These are phyloP conservation scores for Podila epicladia DNA, from an alignment of 192 early-diverging fungal species.

Conservation along the genomic window DNA sequence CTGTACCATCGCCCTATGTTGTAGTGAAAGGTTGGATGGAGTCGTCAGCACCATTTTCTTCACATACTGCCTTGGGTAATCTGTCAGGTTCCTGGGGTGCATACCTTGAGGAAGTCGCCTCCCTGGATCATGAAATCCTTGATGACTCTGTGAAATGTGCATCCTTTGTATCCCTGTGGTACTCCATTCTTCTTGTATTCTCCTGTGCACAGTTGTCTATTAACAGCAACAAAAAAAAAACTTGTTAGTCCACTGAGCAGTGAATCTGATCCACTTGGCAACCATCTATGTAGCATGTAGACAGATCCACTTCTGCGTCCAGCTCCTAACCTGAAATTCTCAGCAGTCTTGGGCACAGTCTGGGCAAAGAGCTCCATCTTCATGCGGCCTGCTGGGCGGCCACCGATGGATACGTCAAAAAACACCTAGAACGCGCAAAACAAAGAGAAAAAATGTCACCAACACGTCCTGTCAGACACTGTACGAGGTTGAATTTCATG, in stretches of 20 bases:
- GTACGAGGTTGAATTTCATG: not conserved
- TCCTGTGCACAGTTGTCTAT: slow-evolving; percentile 89
- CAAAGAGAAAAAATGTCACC: slow-evolving; percentile 1
- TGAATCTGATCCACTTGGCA: too few species aligned
- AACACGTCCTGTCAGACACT: not conserved
- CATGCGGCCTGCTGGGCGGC: slow-evolving; percentile 66
- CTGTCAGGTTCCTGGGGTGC: not conserved
- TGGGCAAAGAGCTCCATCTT: slow-evolving; percentile 81
- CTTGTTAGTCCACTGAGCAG: not conserved
- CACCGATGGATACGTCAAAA: slow-evolving; percentile 83
- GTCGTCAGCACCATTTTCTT: not conserved
- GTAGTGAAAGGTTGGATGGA: not conserved
- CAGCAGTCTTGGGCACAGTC: slow-evolving; percentile 77
- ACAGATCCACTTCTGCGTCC: not conserved
- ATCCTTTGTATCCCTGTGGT: slow-evolving; percentile 88
- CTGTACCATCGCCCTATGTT: slow-evolving; percentile 83
- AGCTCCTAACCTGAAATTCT: slow-evolving; percentile 74
- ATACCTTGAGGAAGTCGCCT: slow-evolving; percentile 88
- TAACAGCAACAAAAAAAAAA: not conserved
- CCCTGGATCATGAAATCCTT: slow-evolving; percentile 96
- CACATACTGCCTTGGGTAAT: too few species aligned
- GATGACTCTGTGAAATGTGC: slow-evolving; percentile 87
- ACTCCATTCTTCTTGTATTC: slow-evolving; percentile 85
- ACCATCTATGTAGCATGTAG: not conserved
- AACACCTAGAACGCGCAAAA: slow-evolving; percentile 57